Evolutionary conservation across 805 yeast species (phyloP), one percentile per base, ranked within the genome.

Genomic region (Pichia deserticola): DNA sequence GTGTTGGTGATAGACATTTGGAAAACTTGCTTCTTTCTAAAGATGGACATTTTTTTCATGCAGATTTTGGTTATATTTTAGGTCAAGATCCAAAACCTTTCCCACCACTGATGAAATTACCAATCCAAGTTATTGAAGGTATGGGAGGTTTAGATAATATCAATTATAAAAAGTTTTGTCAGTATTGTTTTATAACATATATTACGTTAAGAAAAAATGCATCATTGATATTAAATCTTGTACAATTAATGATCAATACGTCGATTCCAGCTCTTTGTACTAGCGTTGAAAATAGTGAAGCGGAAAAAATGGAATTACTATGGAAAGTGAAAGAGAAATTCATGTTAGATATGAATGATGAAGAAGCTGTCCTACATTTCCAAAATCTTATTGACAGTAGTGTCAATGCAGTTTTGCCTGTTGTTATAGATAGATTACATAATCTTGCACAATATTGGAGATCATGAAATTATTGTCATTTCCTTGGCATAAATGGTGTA

Each of bases 81-180:
- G 99, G 99, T 0, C 83, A 90, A 47, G 99, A 93, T 65, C 99
- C 99, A 2, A 93, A 93, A 64, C 98, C 98, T 12, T 93, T 93
- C 68, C 98, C 99, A 12, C 99, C 99, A 1, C 74, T 92, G 69
- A 93, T 93, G 97, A 93, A 93, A 62, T 71, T 93, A 37, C 99
- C 99, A 0, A 93, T 93, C 40, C 99, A 93, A 66, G 85, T 93
- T 15, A 86, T 93, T 40, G 99, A 93, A 56, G 98, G 97, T 0
- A 93, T 93, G 89, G 99, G 99, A 2, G 99, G 98, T 1, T 77
- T 88, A 45, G 76, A 78, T 54, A 89, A 92, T 45, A 86, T 84
- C 40, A 90, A 92, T 64, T 93, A 87, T 65, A 81, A 82, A 54
- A 79, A 85, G 54, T 93, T 93, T 69, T 79, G 95, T 60, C 87